Evolutionary conservation across 192 early-diverging fungal genomes (phyloP).

Genomic region (Gryganskiella cystojenkinii): DNA sequence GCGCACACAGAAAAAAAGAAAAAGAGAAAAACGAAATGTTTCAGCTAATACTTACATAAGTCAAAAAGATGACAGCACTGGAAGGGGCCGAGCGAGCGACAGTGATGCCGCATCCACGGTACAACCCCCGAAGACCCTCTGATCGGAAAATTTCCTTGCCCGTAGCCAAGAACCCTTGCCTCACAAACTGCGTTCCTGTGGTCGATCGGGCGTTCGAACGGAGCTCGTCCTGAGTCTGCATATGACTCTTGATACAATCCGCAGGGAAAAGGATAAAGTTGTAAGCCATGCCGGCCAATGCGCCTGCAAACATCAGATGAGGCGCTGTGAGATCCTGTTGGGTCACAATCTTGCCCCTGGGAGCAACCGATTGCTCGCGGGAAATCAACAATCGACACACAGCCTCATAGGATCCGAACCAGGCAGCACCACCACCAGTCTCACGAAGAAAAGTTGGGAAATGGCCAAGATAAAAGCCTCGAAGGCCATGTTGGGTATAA

Average conservation of each 20-base stretch:
- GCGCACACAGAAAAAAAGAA: conserved; percentile 1
- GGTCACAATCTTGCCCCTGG: conserved; percentile 30
- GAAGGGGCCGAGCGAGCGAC: conserved; percentile 89
- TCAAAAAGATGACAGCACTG: conserved; percentile 96
- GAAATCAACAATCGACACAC: conserved; percentile 57
- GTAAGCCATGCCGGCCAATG: conserved; percentile 91
- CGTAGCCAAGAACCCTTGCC: conserved; percentile 68
- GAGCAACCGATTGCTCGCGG: conserved; percentile 19
- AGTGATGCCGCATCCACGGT: conserved; percentile 95
- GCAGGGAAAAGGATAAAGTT: conserved; percentile 91
- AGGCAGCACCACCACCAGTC: conserved; percentile 89
- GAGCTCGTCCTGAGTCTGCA: conserved; percentile 86
- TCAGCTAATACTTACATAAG: conserved; percentile 69
- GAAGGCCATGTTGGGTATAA: conserved; percentile 56
- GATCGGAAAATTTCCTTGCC: conserved; percentile 75
- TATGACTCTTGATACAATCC: conserved; percentile 93
- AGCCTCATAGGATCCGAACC: conserved; percentile 97
- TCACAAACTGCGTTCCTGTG: conserved; percentile 1
- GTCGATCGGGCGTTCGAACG: conserved; percentile 22
- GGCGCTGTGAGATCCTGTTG: conserved; percentile 79
- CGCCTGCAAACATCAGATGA: conserved; percentile 89
- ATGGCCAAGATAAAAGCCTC: conserved; percentile 84
- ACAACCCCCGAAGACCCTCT: conserved; percentile 88
- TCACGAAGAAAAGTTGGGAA: conserved; percentile 90
- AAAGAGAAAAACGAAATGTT: neutral